Conservation (phyloP, 768 basidiomycete species). For the Termitomyces sp. region DNA sequence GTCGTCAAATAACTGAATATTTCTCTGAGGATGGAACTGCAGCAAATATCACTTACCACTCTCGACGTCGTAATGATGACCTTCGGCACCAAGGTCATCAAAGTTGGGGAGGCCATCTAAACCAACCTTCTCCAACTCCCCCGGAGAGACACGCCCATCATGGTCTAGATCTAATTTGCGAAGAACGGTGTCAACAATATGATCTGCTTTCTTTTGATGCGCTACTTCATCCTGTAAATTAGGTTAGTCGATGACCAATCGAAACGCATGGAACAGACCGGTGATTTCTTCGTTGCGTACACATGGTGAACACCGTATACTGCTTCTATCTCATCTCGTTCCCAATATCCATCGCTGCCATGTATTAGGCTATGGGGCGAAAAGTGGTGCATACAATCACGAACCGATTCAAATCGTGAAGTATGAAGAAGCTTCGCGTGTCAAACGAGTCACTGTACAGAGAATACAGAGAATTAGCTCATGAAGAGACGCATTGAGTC, state of each 20-base stretch:
- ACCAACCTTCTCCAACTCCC: constrained; percentile 71
- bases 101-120: constrained; percentile 78
- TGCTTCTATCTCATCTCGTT: constrained; percentile 85
- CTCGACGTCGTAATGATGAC: constrained; percentile 90
- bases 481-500: not conserved
- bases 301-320: constrained; percentile 96
- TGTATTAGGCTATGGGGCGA: not conserved
- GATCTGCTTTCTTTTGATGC: constrained; percentile 76
- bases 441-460: constrained; percentile 71
- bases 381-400: constrained; percentile 9
- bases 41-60: constrained; percentile 53
- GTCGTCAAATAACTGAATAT: not conserved
- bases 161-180: constrained; percentile 63
- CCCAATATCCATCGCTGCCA: constrained; percentile 75
- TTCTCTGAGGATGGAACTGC: not conserved
- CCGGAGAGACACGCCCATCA: constrained; percentile 63
- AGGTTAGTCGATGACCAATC: not conserved
- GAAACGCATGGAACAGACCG: constrained; percentile 29
- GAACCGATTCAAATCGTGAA: constrained; percentile 89
- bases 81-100: constrained; percentile 78
- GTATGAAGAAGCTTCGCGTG: constrained; percentile 83
- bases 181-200: constrained; percentile 70
- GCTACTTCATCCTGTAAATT: constrained; percentile 61
- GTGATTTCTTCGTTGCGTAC: constrained; percentile 77
- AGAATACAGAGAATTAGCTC: constrained; percentile 3